These are phyloP conservation scores for Colletotrichum gigasporum DNA, from an alignment of 2,329 filamentous ascomycete genomes.

Conservation along the genomic window DNA sequence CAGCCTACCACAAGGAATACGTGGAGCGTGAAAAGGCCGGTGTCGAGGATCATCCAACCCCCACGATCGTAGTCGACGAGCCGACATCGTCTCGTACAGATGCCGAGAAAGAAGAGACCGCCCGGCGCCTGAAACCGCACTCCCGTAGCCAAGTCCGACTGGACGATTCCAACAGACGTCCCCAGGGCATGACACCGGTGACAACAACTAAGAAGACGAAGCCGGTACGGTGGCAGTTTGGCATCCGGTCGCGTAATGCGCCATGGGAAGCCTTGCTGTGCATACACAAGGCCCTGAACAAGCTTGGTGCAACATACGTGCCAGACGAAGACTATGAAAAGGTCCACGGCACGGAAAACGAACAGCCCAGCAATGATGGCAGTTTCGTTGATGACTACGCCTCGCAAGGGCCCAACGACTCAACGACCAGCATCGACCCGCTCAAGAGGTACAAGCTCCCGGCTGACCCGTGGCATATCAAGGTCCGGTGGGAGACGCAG, in stretches of 20 bases:
- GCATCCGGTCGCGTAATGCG: conserved; percentile 92
- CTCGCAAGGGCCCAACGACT: conserved; percentile 46
- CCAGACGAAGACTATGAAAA: conserved; percentile 68
- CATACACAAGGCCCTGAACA: conserved; percentile 90
- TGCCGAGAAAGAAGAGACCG: conserved; percentile 84
- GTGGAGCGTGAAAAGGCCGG: conserved; percentile 77
- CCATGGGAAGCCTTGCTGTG: conserved; percentile 94
- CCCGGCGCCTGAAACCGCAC: conserved; percentile 85
- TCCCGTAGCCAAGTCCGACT: conserved; percentile 75
- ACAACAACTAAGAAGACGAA: conserved; percentile 73
- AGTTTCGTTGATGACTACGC: conserved; percentile 53
- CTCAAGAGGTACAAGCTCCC: conserved; percentile 81
- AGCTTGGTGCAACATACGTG: conserved; percentile 91
- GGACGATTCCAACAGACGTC: conserved; percentile 69
- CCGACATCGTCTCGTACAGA: conserved; percentile 63
- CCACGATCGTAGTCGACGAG: conserved; percentile 57
- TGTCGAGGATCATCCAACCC: conserved; percentile 52
- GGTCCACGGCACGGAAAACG: conserved; percentile 52
- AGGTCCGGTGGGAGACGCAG: conserved; percentile 86
- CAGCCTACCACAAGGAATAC: conserved; percentile 89
- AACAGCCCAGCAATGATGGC: conserved; percentile 50
- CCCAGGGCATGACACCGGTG: conserved; percentile 71
- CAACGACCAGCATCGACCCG: conserved; percentile 57
- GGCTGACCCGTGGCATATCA: conserved; percentile 94
- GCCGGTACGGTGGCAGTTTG: conserved; percentile 96